Evolutionary conservation across 768 basidiomycete species (phyloP).

Genomic region (Tylopilus sp.): DNA sequence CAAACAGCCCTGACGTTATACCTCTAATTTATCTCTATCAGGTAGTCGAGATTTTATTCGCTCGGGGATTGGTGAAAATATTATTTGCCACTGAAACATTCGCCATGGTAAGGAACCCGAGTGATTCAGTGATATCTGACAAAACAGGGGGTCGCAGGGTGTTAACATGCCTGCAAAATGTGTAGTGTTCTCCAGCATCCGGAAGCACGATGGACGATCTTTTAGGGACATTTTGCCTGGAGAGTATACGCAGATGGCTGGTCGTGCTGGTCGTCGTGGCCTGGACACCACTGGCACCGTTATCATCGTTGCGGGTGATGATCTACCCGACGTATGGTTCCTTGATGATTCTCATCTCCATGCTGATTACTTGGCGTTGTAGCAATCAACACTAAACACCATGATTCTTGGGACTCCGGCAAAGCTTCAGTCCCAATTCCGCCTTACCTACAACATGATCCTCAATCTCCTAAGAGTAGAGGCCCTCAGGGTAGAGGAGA

Average conservation of each 20-base stretch:
- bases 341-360: not conserved
- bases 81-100: constrained; percentile 99
- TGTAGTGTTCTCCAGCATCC: constrained; percentile 92
- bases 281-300: constrained; percentile 95
- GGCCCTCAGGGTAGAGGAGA: constrained; percentile 93
- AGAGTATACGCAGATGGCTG: constrained; percentile 99
- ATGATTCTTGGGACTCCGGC: constrained; percentile 97
- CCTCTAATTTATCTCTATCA: constrained; percentile 30
- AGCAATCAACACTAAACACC: constrained; percentile 72
- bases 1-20: not conserved
- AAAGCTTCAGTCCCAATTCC: constrained; percentile 92
- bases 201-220: constrained; percentile 91
- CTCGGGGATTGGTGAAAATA: constrained; percentile 91
- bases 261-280: constrained; percentile 93
- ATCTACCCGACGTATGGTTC: constrained; percentile 74
- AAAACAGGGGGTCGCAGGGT: constrained; percentile 50
- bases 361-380: not conserved
- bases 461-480: constrained; percentile 94
- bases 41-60: constrained; percentile 96
- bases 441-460: constrained; percentile 99
- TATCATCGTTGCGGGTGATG: constrained; percentile 80
- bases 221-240: constrained; percentile 91
- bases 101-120: constrained; percentile 73
- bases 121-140: constrained; percentile 10
- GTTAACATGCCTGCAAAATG: constrained; percentile 99